Base-by-base conservation (phyloP, 495 filamentous ascomycete genomes). In the Hyaloscypha variabilis region DNA sequence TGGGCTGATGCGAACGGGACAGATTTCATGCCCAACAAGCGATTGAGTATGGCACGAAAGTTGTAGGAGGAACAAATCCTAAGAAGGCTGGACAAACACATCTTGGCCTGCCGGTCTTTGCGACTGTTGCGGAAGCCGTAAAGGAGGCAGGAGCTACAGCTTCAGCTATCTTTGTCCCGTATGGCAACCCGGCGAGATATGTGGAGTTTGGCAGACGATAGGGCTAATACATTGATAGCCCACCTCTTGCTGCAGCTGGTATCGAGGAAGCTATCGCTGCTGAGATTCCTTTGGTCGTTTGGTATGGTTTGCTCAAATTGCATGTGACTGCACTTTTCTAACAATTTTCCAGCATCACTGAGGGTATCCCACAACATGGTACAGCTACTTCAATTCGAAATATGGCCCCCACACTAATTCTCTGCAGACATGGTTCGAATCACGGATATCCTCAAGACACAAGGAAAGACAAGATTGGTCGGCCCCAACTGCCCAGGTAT, bases 401-500 rank as follows among this genome's bases (percentile, higher is more conserved):
- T 46, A 34, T 28, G 14, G 5, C n/a, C 1, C 10, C 14, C 13
- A 30, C 49, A 11, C 65, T 76, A 67, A 74, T 52, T 53, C 67
- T 67, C 66, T 49, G 58, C 73, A 91, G 95, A 99, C 80, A 99
- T 99, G 95, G 93, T 99, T 71, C 92, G 95, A 77, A 97, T 99
- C 75, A 97, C 96, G 72, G 90, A 94, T 76, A 96, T 99, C 65
- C 85, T 99, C 68, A 99, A 97, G 85, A 91, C 96, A 60, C 95
- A 99, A 82, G 88, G 83, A 82, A 98, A 97, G 87, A 97, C 96
- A 57, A 89, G 94, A 70, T 81, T 99, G 66, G 92, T 99, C 54
- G 95, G 96, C 64, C 96, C 96, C 58, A 99, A 99, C 85, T 99
- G 95, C 82, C 95, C 95, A 57, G 95, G 95, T 76, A 94, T 99